A percentile compares a stretch with the other conserved stretches of the same genome.
Conservation (phyloP, 1,284 basidiomycete species). For the Apiotrichum porosum region DNA sequence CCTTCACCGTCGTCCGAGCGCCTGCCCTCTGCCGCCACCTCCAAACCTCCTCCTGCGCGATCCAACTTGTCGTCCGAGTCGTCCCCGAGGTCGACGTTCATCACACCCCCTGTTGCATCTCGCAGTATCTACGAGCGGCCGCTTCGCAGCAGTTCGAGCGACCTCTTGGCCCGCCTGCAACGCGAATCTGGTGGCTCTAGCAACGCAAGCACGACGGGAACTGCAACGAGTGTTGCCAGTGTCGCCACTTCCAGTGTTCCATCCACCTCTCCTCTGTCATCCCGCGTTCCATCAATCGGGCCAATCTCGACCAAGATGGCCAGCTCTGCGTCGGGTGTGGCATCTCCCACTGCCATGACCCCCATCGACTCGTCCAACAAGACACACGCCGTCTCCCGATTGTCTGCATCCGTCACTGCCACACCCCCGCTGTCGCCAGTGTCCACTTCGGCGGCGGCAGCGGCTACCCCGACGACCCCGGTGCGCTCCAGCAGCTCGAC, state of each 20-base stretch:
- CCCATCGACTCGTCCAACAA: not conserved
- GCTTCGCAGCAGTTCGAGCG: constrained; percentile 15
- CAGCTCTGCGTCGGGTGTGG: no score
- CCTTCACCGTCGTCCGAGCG: no score
- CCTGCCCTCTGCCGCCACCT: no score
- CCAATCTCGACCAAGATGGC: not conserved
- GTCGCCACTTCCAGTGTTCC: not conserved
- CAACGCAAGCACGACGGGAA: not conserved
- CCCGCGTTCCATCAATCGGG: not conserved
- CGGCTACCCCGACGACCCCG: constrained; percentile 1
- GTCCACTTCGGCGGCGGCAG: not conserved
- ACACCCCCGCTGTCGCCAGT: not conserved
- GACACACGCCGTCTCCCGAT: not conserved
- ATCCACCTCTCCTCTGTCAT: not conserved
- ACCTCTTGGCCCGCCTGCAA: constrained; percentile 11
- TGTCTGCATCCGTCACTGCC: no score
- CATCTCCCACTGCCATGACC: not conserved
- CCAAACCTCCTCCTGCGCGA: not conserved
- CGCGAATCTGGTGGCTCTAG: constrained; percentile 2
- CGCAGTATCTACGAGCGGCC: no score
- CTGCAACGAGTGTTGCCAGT: not conserved
- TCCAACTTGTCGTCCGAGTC: constrained; percentile 61
- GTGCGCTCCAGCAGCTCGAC: constrained; percentile 10
- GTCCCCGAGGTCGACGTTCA: constrained; percentile 62
- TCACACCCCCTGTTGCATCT: no score